Evolutionary conservation across 148 eudicot genomes (phyloP), one percentile per base, ranked within the genome.

Genomic region (Spergularia marina): DNA sequence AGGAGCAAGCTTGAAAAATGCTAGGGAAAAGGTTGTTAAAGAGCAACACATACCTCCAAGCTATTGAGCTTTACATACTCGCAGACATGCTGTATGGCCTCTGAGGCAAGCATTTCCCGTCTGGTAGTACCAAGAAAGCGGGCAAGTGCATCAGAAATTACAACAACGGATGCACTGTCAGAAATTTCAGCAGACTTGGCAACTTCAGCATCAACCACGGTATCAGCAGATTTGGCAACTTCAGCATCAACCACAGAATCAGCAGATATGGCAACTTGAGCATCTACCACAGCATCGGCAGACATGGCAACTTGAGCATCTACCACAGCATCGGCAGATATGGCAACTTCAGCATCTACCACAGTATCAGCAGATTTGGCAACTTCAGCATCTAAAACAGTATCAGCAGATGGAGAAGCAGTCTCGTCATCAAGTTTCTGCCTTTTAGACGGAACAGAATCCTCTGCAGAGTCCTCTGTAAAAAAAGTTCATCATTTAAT

Each of bases 101-200:
- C 87, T 13, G 78, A 69, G 15, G 69, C 78, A 69, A 76, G 72
- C 87, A 84, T 82, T 59, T 84, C 83, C 77, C 58, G 82, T 51
- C 53, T 75, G 74, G 56, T 79, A 5, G 76, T 70, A 63, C 84
- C 83, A 25, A 84, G 74, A 61, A 84, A 84, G 7, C 74, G 79
- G 11, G 83, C 84, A 74, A 84, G 84, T 39, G 80, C 84, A 51
- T 82, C 84, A 49, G 87, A 84, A 61, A 84, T 78, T 30, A 81
- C 71, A 64, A 36, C 16, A 41, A 18, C 5, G 10, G 73, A 23
- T 7, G 54, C 58, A 70, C 75, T 20, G 34, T 75, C 80, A 75
- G 82, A 68, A 61, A 5, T 25, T 12, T 61, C 39, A 4, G 39
- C 65, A 61, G 15, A 61, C 23, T 57, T 57, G 61, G 61, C 61